These are phyloP conservation scores for Cyberlindnera mycetangii DNA, from an alignment of 805 yeast species.

Conservation along the genomic window DNA sequence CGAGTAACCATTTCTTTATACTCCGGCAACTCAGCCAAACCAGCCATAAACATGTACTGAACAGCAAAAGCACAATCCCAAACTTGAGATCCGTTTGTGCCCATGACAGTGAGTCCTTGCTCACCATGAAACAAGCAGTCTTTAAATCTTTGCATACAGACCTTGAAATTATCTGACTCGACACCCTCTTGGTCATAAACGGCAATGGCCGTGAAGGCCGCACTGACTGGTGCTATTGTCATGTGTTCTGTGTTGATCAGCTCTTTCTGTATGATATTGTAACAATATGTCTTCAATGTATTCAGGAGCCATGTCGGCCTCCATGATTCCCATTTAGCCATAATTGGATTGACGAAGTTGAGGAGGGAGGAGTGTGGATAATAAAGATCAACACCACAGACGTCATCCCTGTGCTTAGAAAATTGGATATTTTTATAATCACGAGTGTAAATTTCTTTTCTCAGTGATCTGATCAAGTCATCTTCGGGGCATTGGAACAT, in stretches of 20 bases:
- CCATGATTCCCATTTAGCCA: conserved; percentile 65
- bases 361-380: conserved; percentile 82
- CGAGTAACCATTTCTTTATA: conserved; percentile 60
- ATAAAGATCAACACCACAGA: conserved; percentile 89
- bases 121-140: conserved; percentile 84
- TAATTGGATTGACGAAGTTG: conserved; percentile 54
- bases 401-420: conserved; percentile 67
- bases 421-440: conserved; percentile 71
- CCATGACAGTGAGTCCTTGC: conserved; percentile 90
- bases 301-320: conserved; percentile 74
- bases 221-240: conserved; percentile 92
- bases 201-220: conserved; percentile 78
- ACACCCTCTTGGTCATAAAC: conserved; percentile 67
- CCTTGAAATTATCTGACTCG: conserved; percentile 56
- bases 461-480: conserved; percentile 60
- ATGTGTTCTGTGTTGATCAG: conserved; percentile 72
- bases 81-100: conserved; percentile 95
- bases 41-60: conserved; percentile 78
- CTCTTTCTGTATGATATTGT: conserved; percentile 70
- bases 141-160: conserved; percentile 55
- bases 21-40: conserved; percentile 66
- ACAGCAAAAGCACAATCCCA: conserved; percentile 95
- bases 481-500: conserved; percentile 54
- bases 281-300: conserved; percentile 48
- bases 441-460: conserved; percentile 72